A percentile compares a stretch with the other conserved stretches of the same genome.
Conservation (phyloP, 805 yeast genomes). For the Vanderwaltozyma polyspora region DNA sequence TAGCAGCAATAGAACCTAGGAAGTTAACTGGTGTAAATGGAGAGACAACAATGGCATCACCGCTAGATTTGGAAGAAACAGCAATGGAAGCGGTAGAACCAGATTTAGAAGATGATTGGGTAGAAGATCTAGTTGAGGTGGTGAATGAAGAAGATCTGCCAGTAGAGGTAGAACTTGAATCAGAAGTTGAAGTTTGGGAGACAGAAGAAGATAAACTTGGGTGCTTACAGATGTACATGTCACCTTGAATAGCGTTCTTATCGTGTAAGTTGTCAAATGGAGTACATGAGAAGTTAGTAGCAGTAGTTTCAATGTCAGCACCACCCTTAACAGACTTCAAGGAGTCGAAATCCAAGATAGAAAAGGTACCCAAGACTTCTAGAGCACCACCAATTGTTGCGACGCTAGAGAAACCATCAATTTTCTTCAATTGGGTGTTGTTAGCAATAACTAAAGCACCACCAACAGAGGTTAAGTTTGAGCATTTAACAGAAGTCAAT, state of each 20-base stretch:
- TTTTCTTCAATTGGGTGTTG: slow-evolving; percentile 57
- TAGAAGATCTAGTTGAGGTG: background rate
- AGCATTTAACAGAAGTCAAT: slow-evolving; percentile 57
- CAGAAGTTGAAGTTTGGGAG: background rate
- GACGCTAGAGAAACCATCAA: slow-evolving; percentile 66
- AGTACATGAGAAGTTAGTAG: slow-evolving; percentile 67
- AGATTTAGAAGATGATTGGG: background rate
- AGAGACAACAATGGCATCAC: slow-evolving; percentile 1
- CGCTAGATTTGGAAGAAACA: background rate
- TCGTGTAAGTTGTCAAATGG: slow-evolving; percentile 60
- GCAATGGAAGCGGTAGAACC: background rate
- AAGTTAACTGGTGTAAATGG: background rate
- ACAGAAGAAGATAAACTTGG: slow-evolving; percentile 41
- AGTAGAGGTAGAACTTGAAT: background rate
- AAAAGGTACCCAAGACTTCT: slow-evolving; percentile 65
- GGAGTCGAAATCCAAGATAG: slow-evolving; percentile 62
- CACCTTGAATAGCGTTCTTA: slow-evolving; percentile 83
- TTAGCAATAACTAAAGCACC: slow-evolving; percentile 90
- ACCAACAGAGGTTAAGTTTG: slow-evolving; percentile 60
- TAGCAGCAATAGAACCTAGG: slow-evolving; percentile 2
- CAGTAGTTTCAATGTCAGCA: slow-evolving; percentile 65
- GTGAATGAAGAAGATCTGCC: background rate
- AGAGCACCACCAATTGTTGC: slow-evolving; percentile 82
- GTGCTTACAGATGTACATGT: slow-evolving; percentile 65
- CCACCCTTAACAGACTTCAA: slow-evolving; percentile 85